Conservation (phyloP, 257 asterid genomes). For the Petrea volubilis region DNA sequence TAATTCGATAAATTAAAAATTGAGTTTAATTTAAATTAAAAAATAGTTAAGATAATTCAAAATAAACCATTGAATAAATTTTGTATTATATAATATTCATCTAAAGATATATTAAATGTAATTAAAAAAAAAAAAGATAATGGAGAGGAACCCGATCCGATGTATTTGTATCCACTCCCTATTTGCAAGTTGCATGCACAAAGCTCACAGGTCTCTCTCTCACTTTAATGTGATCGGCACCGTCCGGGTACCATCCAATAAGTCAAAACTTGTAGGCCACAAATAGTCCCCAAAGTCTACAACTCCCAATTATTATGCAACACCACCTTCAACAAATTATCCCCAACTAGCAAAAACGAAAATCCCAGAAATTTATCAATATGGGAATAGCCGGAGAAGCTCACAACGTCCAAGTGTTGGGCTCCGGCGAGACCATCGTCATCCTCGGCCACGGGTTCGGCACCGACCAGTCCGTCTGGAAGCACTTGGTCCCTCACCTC, state of each 20-base stretch:
- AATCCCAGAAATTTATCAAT: neutral
- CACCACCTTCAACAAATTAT: too few species aligned
- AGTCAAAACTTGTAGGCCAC: neutral
- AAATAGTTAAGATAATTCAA: too few species aligned
- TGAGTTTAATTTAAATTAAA: too few species aligned
- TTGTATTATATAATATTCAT: too few species aligned
- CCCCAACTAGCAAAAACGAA: neutral
- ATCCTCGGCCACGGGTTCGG: conserved; percentile 80
- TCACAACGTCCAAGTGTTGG: conserved; percentile 68
- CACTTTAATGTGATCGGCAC: neutral
- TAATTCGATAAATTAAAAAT: too few species aligned
- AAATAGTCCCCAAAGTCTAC: neutral
- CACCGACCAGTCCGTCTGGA: conserved; percentile 80
- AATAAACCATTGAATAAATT: too few species aligned
- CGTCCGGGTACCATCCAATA: neutral
- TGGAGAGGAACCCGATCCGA: too few species aligned
- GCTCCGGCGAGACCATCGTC: conserved; percentile 49
- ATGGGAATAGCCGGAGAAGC: conserved; percentile 58
- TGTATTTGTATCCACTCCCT: too few species aligned
- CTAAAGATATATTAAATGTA: too few species aligned
- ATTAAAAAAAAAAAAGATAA: too few species aligned
- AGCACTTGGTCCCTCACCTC: conserved; percentile 65
- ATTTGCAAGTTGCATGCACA: neutral
- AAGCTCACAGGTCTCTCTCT: neutral
- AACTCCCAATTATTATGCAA: neutral